A percentile compares a stretch with the other conserved stretches of the same genome.
Evolutionary conservation across 805 yeast species (phyloP).

Genomic region (Suhomyces pyralidae): DNA sequence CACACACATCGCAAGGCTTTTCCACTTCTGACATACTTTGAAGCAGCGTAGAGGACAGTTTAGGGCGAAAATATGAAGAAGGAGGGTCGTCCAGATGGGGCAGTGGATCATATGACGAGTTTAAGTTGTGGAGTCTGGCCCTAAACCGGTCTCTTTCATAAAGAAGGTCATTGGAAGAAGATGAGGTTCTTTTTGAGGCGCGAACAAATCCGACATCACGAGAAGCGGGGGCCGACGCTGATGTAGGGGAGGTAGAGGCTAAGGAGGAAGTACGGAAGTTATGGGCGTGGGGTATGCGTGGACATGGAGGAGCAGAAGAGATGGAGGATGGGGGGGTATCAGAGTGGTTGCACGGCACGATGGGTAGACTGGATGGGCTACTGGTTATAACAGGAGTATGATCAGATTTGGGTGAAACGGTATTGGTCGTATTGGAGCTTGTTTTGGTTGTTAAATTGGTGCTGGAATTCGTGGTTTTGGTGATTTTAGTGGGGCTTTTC

Average conservation of each 20-base stretch:
- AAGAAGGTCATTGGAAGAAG: constrained; percentile 37
- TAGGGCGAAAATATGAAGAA: not conserved
- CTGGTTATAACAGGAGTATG: not conserved
- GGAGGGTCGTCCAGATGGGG: not conserved
- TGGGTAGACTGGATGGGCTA: not conserved
- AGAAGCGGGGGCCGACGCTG: not conserved
- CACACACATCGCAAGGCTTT: constrained; percentile 32
- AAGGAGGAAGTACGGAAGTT: not conserved
- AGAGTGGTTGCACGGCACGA: not conserved
- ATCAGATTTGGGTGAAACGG: not conserved
- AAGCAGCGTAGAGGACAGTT: constrained; percentile 1
- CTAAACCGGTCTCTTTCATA: constrained; percentile 42
- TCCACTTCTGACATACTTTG: not conserved
- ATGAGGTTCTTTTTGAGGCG: constrained; percentile 33
- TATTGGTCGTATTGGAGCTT: not conserved
- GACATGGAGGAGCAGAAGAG: not conserved
- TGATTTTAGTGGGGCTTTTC: not conserved
- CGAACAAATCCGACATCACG: not conserved
- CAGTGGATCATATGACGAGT: constrained; percentile 11
- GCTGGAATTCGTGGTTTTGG: not conserved
- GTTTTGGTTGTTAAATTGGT: not conserved
- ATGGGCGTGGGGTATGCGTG: not conserved
- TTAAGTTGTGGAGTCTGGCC: constrained; percentile 36
- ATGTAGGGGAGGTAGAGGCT: not conserved
- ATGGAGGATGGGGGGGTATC: no score